phyloP scores from a whole-genome alignment of 768 basidiomycete genomes.

The Pleurotus tuoliensis region DNA sequence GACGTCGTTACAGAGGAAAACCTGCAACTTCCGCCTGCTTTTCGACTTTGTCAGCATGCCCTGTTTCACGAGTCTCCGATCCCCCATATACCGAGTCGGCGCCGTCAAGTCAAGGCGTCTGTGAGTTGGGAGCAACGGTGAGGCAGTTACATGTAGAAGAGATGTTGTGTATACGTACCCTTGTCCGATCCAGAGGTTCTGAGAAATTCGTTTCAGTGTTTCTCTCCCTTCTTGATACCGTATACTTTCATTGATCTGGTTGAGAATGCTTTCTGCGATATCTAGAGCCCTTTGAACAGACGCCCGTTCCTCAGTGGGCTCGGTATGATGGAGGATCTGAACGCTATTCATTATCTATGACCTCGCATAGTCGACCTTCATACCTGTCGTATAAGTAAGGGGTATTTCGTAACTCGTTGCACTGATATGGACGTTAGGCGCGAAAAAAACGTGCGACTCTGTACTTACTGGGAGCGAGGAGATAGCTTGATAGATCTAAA shows the following conservation, averaged over 20 bases:
- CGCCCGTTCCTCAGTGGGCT: conserved; percentile 55
- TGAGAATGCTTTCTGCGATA: conserved; percentile 69
- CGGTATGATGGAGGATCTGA: conserved; percentile 78
- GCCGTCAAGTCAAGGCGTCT: conserved; percentile 88
- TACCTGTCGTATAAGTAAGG: conserved; percentile 80
- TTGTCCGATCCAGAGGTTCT: conserved; percentile 84
- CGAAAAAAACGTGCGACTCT: not conserved
- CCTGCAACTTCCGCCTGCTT: conserved; percentile 73
- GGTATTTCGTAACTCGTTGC: conserved; percentile 96
- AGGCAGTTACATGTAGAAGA: too few species aligned
- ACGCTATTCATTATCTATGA: not conserved
- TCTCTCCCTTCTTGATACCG: conserved; percentile 79
- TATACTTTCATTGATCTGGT: conserved; percentile 84
- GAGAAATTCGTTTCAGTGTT: conserved; percentile 69
- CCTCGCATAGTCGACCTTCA: not conserved
- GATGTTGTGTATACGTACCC: conserved; percentile 38
- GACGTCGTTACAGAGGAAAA: conserved; percentile 86
- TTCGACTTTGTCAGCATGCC: conserved; percentile 77
- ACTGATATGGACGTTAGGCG: conserved; percentile 38
- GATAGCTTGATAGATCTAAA: conserved; percentile 85
- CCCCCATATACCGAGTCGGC: conserved; percentile 80
- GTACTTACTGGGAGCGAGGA: conserved; percentile 82
- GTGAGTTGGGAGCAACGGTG: not conserved
- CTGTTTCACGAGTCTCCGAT: conserved; percentile 76
- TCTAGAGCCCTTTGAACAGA: conserved; percentile 52